Conservation (phyloP, 202 grass and related monocot genomes). For the Bolboschoenoplectus hybrid region DNA sequence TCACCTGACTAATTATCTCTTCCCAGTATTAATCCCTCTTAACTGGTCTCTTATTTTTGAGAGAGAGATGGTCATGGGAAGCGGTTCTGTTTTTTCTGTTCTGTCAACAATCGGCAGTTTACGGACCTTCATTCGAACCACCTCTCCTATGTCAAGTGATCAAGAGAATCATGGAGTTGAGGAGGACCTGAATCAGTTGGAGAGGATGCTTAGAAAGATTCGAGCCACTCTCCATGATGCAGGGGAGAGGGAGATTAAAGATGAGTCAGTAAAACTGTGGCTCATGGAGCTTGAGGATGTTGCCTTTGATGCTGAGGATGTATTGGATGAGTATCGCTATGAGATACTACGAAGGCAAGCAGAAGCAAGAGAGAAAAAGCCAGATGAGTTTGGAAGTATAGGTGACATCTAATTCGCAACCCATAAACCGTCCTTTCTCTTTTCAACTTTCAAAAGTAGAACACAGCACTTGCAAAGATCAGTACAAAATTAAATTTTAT, state of each 20-base stretch:
- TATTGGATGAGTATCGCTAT: conserved; percentile 41
- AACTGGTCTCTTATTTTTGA: not conserved
- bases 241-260: conserved; percentile 34
- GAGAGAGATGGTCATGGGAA: conserved; percentile 36
- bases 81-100: conserved; percentile 30
- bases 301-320: conserved; percentile 44
- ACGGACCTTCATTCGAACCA: conserved; percentile 9
- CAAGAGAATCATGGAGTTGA: not conserved
- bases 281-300: conserved; percentile 44
- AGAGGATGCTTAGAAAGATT: conserved; percentile 40
- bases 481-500: not conserved
- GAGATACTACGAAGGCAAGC: not conserved
- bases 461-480: not conserved
- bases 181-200: conserved; percentile 21
- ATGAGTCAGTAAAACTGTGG: conserved; percentile 43
- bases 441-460: not conserved
- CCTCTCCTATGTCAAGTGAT: not conserved
- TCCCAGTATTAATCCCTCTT: not conserved
- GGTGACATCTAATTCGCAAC: not conserved
- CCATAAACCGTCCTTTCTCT: not conserved
- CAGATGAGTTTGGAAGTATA: not conserved
- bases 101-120: conserved; percentile 36
- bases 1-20: not conserved
- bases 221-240: conserved; percentile 42
- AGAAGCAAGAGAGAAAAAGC: not conserved